Evolutionary conservation across 2,329 filamentous ascomycete species (phyloP), one percentile per base, ranked within the genome.

Genomic region (Xylaria polymorpha): DNA sequence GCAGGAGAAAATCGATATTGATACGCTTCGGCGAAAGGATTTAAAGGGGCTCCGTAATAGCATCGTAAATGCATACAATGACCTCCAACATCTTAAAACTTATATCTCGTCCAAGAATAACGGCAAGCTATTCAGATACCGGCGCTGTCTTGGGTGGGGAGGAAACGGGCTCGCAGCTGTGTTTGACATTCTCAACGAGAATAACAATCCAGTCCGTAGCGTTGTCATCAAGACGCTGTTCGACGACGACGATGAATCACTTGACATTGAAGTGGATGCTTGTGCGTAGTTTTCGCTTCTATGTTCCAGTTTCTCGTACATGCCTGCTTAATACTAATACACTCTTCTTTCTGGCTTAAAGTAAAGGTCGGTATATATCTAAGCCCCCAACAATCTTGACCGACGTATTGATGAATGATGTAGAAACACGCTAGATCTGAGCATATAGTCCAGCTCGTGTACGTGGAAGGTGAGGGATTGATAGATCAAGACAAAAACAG

Each of bases 91-190:
- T 2, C 60, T 64, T 8, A 58, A 64, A 9, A 22, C 55, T n/a
- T 58, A 50, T 18, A 53, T 63, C 25, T 22, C 9, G 9, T 29
- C 29, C 32, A 39, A 10, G 37, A 43, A 8, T 7, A 37, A 59
- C 9, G 35, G 12, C 15, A n/a, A 18, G 14, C 8, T 22, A n/a
- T 63, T 64, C 39, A 35, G 7, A 29, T 68, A 68, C 37, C n/a
- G 20, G 7, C 43, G 46, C 8, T 68, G 60, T 48, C 61, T 68
- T 29, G 61, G 66, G 6, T 68, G 59, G 59, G 66, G 55, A 22
- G 61, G 66, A 3, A 44, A 46, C 18, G 66, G 66, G 1, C 44
- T 68, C 22, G 66, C 55, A 15, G 55, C 66, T n/a, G 60, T 46
- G 8, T 68, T 60, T 32, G 53, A 59, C 6, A 35, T 56, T 6